Conservation (phyloP, 257 asterid species). For the Solanum chilense region DNA sequence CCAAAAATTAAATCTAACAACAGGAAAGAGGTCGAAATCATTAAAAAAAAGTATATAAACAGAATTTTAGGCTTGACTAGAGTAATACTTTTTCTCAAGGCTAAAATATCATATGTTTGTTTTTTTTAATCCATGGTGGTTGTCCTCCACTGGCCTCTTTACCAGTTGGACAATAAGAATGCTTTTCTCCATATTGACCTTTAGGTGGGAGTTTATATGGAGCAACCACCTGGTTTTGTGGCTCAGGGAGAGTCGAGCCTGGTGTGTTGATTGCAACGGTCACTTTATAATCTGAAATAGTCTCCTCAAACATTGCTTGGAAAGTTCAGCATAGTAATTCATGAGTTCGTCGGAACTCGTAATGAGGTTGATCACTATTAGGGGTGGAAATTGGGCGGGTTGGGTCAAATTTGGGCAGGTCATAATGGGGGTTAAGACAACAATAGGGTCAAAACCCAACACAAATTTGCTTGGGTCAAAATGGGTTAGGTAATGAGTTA, state of each 20-base stretch:
- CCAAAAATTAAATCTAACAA: background rate
- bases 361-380: background rate
- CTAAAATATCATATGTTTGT: background rate
- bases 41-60: background rate
- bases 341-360: background rate
- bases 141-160: background rate
- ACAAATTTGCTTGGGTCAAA: background rate
- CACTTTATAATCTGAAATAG: background rate
- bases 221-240: background rate
- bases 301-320: background rate
- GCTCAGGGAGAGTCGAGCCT: background rate
- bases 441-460: background rate
- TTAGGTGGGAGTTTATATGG: background rate
- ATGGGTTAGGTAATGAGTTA: background rate
- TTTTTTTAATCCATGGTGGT: background rate
- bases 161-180: background rate
- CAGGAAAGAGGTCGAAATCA: background rate
- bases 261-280: background rate
- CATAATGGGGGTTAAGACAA: background rate
- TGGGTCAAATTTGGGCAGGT: background rate
- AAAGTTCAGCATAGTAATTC: background rate
- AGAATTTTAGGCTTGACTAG: background rate
- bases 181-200: background rate
- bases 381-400: background rate
- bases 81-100: background rate